These are phyloP conservation scores for Hygrophila difformis DNA, from an alignment of 257 asterid genomes.

Conservation along the genomic window DNA sequence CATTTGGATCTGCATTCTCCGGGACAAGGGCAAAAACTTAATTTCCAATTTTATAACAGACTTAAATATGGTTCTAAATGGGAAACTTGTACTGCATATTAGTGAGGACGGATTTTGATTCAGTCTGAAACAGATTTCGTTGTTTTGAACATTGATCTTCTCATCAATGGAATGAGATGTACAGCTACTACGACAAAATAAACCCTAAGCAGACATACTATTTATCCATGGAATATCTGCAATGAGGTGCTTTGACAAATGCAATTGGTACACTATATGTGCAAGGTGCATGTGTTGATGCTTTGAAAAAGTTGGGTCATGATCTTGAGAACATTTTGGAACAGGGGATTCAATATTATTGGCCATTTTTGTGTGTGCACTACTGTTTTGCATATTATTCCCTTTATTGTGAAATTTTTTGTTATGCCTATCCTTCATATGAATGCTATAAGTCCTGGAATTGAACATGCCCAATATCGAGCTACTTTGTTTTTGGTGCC, in stretches of 20 bases:
- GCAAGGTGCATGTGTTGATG: slow-evolving; percentile 79
- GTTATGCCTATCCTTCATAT: too few species aligned
- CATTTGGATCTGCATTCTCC: background rate
- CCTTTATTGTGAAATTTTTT: too few species aligned
- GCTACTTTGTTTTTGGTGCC: too few species aligned
- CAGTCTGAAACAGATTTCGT: slow-evolving; percentile 11
- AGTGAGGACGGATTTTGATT: background rate
- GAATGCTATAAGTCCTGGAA: too few species aligned
- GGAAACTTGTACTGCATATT: slow-evolving; percentile 10
- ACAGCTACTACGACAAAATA: slow-evolving; percentile 69
- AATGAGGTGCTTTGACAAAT: slow-evolving; percentile 95
- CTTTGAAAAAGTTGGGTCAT: slow-evolving; percentile 79
- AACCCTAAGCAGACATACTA: slow-evolving; percentile 98
- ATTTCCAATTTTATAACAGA: background rate
- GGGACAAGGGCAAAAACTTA: background rate
- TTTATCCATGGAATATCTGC: slow-evolving; percentile 97
- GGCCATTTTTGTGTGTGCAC: slow-evolving; percentile 12
- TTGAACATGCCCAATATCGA: too few species aligned
- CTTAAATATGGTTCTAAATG: background rate
- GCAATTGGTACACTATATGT: slow-evolving; percentile 88
- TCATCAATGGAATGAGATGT: slow-evolving; percentile 99
- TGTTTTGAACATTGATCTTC: slow-evolving; percentile 10
- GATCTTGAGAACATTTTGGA: slow-evolving; percentile 78
- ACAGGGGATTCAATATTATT: slow-evolving; percentile 49
- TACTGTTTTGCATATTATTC: too few species aligned